phyloP scores from a whole-genome alignment of 192 early-diverging fungal genomes.

The Cetraspora pellucida region DNA sequence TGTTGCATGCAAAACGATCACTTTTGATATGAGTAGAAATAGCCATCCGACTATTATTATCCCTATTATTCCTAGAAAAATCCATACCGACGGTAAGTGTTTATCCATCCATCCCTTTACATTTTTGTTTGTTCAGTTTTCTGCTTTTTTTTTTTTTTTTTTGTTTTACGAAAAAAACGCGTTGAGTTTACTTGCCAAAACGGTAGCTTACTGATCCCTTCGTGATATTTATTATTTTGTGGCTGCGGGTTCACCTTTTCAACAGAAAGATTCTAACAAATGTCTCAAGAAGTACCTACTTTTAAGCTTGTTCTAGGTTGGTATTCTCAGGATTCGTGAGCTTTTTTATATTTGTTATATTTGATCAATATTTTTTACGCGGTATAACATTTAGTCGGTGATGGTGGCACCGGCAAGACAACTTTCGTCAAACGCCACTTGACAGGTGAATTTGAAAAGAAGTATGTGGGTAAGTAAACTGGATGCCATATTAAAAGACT shows the following conservation, averaged over 20 bases:
- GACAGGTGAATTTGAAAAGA: slow-evolving; percentile 99
- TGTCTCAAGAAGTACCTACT: slow-evolving; percentile 56
- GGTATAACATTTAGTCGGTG: slow-evolving; percentile 69
- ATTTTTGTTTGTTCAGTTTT: neutral
- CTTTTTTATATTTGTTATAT: neutral
- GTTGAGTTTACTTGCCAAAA: neutral
- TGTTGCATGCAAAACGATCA: too few species aligned
- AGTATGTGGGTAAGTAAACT: slow-evolving; percentile 86
- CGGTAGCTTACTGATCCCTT: neutral
- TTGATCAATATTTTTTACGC: slow-evolving; percentile 5
- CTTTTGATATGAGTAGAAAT: too few species aligned
- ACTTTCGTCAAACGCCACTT: slow-evolving; percentile 99
- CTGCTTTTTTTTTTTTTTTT: slow-evolving; percentile 3
- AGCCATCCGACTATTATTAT: too few species aligned
- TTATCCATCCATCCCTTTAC: neutral
- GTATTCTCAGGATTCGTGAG: neutral
- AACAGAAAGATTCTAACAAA: slow-evolving; percentile 34
- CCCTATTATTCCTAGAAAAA: neutral
- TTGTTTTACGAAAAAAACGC: neutral
- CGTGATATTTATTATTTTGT: neutral
- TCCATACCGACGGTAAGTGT: neutral
- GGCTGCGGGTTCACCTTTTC: neutral
- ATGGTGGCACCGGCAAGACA: slow-evolving; percentile 99
- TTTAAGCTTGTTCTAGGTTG: slow-evolving; percentile 92
- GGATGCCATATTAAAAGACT: too few species aligned